phyloP scores from a whole-genome alignment of 352 stramenopile genomes.

The Phytophthora cryptogea region DNA sequence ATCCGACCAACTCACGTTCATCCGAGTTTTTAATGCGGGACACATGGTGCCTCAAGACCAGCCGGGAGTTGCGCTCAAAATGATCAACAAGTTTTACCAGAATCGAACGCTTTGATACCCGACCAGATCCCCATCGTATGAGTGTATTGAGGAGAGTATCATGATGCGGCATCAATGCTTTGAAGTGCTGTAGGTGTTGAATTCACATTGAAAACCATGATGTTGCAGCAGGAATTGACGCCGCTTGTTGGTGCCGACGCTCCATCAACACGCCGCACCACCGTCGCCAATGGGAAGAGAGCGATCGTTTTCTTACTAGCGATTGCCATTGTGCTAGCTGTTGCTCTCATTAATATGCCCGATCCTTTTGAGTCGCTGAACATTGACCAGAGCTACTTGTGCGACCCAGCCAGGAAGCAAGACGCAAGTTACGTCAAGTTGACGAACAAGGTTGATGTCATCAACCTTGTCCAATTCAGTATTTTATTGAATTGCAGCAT shows the following conservation, averaged over 20 bases:
- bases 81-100: conserved; percentile 63
- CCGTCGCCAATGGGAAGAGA: conserved; percentile 2
- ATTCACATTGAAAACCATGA: neutral
- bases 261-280: too few species aligned
- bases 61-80: conserved; percentile 39
- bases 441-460: conserved; percentile 35
- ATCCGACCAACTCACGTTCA: conserved; percentile 42
- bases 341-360: conserved; percentile 15
- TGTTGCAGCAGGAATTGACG: conserved; percentile 21
- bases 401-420: conserved; percentile 9
- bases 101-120: conserved; percentile 26
- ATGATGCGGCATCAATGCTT: too few species aligned
- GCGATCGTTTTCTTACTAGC: conserved; percentile 10
- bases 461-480: too few species aligned
- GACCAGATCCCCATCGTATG: too few species aligned
- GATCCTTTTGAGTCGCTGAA: neutral
- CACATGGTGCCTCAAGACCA: conserved; percentile 69
- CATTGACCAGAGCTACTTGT: too few species aligned
- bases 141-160: too few species aligned
- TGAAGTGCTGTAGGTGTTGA: too few species aligned
- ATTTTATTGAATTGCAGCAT: too few species aligned
- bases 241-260: conserved; percentile 17
- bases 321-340: conserved; percentile 14
- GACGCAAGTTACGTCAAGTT: conserved; percentile 54
- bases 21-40: conserved; percentile 58